phyloP scores from a whole-genome alignment of 1,284 basidiomycete species.

The Ganoderma leucocontextum region DNA sequence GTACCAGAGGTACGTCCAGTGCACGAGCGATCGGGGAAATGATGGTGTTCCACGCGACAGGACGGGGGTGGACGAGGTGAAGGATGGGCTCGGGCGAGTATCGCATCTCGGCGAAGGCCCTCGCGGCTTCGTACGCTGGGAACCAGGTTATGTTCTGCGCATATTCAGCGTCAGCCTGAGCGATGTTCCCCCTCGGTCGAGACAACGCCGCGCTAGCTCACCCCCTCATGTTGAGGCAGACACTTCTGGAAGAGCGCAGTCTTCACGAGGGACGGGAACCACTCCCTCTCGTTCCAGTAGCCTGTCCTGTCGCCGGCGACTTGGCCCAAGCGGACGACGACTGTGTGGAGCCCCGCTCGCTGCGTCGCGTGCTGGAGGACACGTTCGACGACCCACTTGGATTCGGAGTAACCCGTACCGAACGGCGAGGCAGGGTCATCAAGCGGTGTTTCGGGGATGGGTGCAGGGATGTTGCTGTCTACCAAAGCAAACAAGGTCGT shows the following conservation, averaged over 20 bases:
- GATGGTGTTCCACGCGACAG: conserved; percentile 34
- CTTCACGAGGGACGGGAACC: conserved; percentile 53
- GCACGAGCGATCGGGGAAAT: conserved; percentile 30
- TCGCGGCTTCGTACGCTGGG: conserved; percentile 36
- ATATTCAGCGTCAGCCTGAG: not conserved
- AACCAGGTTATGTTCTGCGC: conserved; percentile 38
- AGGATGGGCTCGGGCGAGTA: conserved; percentile 32
- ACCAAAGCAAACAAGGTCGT: not conserved
- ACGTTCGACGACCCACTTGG: conserved; percentile 51
- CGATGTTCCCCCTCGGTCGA: not conserved
- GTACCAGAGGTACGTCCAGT: conserved; percentile 35
- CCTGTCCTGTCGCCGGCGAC: conserved; percentile 50
- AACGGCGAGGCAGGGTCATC: conserved; percentile 38
- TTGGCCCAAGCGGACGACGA: conserved; percentile 53
- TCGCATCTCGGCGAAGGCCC: conserved; percentile 36
- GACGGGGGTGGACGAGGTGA: conserved; percentile 42
- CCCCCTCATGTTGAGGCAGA: conserved; percentile 39
- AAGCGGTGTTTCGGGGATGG: conserved; percentile 25
- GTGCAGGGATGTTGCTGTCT: conserved; percentile 25
- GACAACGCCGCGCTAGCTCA: conserved; percentile 1
- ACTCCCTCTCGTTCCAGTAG: conserved; percentile 54
- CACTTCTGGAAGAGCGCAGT: conserved; percentile 40
- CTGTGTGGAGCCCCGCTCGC: conserved; percentile 37
- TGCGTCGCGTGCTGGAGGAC: conserved; percentile 35
- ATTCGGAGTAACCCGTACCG: conserved; percentile 49